Evolutionary conservation across 2,329 filamentous ascomycete genomes (phyloP).

Genomic region (Cercospora sojina): DNA sequence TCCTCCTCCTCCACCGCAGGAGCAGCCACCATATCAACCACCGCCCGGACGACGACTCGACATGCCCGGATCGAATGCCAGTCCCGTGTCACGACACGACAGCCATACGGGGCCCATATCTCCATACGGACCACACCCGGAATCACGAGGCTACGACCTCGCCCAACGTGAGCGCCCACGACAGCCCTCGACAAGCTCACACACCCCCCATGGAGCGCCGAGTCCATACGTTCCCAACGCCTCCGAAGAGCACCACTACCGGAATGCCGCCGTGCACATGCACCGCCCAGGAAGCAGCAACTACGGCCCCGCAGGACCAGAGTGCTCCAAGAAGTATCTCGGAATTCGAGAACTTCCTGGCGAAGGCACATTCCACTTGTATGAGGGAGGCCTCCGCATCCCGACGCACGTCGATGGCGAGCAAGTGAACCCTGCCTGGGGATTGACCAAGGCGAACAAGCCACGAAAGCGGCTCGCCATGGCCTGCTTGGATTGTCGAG

Average conservation of each 20-base stretch:
- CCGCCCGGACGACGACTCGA: slow-evolving; percentile 28
- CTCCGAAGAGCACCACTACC: slow-evolving; percentile 28
- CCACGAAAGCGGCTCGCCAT: slow-evolving; percentile 87
- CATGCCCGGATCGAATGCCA: slow-evolving; percentile 35
- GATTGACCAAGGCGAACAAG: slow-evolving; percentile 90
- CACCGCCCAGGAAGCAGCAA: slow-evolving; percentile 23
- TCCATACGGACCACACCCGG: slow-evolving; percentile 28
- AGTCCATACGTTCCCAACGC: slow-evolving; percentile 30
- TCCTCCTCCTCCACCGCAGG: slow-evolving; percentile 23
- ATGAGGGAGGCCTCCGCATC: slow-evolving; percentile 37
- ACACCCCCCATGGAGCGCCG: slow-evolving; percentile 28
- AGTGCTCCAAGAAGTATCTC: slow-evolving; percentile 36
- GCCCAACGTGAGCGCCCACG: slow-evolving; percentile 25
- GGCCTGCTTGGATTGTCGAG: slow-evolving; percentile 87
- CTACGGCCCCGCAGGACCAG: slow-evolving; percentile 24
- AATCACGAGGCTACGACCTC: slow-evolving; percentile 28
- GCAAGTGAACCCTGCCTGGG: slow-evolving; percentile 86
- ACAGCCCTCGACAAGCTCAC: slow-evolving; percentile 27
- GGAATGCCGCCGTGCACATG: slow-evolving; percentile 19
- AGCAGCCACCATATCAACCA: slow-evolving; percentile 20
- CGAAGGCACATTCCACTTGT: slow-evolving; percentile 36
- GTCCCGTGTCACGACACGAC: slow-evolving; percentile 29
- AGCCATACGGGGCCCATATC: slow-evolving; percentile 24
- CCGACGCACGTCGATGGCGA: slow-evolving; percentile 69
- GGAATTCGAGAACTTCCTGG: slow-evolving; percentile 34